These are phyloP conservation scores for Oryza brachyantha DNA, from an alignment of 176 grass and related monocot genomes.

Conservation along the genomic window DNA sequence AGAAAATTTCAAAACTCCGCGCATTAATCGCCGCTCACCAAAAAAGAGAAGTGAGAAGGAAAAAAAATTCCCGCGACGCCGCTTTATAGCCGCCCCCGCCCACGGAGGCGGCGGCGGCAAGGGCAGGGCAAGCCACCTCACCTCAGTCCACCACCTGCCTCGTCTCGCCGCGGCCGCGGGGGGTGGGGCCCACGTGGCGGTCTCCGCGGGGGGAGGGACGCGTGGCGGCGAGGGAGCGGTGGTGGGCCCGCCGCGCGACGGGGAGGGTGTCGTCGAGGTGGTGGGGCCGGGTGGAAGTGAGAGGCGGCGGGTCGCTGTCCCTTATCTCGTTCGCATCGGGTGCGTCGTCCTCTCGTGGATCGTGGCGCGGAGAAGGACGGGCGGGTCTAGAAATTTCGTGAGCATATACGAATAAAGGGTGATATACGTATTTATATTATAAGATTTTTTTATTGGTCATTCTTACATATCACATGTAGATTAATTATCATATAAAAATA, in stretches of 20 bases:
- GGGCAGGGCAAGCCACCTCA: neutral
- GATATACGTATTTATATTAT: no score
- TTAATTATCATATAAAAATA: no score
- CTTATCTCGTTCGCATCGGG: neutral
- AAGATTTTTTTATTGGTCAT: no score
- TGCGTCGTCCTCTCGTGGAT: neutral
- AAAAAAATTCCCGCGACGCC: neutral
- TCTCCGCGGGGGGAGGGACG: constrained; percentile 10
- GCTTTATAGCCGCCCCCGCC: constrained; percentile 34
- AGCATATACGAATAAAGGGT: constrained; percentile 12
- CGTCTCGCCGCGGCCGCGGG: constrained; percentile 33
- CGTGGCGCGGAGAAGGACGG: neutral
- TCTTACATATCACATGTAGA: no score
- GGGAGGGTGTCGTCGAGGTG: neutral
- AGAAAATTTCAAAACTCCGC: neutral
- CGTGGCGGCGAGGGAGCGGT: neutral
- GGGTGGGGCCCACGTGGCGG: neutral
- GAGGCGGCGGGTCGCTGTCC: neutral
- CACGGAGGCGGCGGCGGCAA: constrained; percentile 14
- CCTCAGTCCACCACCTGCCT: neutral
- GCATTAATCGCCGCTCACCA: neutral
- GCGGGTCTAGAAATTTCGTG: constrained; percentile 30
- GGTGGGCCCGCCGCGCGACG: neutral
- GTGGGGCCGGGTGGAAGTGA: neutral
- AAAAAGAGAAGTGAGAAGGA: neutral